Percentiles rank a stretch among this genome's conserved stretches.
phyloP scores from a whole-genome alignment of 2,329 filamentous ascomycete genomes.

The Fusarium circinatum region DNA sequence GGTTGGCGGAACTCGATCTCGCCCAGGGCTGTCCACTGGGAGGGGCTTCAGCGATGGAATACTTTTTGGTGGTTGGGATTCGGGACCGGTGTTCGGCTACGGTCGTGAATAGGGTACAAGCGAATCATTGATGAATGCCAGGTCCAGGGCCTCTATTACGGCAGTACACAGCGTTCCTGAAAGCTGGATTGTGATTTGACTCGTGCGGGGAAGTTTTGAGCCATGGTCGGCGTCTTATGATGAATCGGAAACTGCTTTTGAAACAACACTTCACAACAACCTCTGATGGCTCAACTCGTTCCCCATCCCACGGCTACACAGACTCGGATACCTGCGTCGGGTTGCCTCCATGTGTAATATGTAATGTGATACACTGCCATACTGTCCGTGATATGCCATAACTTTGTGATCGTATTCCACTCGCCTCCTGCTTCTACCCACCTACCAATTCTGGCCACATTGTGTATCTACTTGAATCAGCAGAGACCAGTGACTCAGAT shows the following conservation, averaged over 20 bases:
- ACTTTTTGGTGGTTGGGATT: conserved; percentile 39
- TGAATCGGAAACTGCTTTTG: conserved; percentile 46
- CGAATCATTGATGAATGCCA: conserved; percentile 46
- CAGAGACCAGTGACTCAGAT: background rate
- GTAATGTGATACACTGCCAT: conserved; percentile 10
- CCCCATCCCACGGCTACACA: conserved; percentile 5
- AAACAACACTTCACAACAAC: conserved; percentile 38
- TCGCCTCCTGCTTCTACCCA: background rate
- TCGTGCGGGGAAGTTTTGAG: conserved; percentile 44
- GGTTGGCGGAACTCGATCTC: conserved; percentile 42
- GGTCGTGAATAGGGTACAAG: conserved; percentile 43
- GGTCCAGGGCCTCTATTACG: conserved; percentile 45
- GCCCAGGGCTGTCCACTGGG: conserved; percentile 37
- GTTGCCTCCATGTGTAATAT: conserved; percentile 14
- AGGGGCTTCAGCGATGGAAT: conserved; percentile 42
- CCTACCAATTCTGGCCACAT: too few relatives aligned
- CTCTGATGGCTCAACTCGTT: conserved; percentile 12
- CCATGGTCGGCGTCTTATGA: conserved; percentile 45
- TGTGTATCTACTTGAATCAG: background rate
- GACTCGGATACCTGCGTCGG: background rate
- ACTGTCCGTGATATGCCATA: background rate
- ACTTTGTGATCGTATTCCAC: background rate
- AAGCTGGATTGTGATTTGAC: conserved; percentile 46
- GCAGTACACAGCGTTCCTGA: conserved; percentile 42
- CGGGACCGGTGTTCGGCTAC: conserved; percentile 35